These are phyloP conservation scores for Fusarium oxysporum DNA, from an alignment of 2,329 filamentous ascomycete species.

Conservation along the genomic window DNA sequence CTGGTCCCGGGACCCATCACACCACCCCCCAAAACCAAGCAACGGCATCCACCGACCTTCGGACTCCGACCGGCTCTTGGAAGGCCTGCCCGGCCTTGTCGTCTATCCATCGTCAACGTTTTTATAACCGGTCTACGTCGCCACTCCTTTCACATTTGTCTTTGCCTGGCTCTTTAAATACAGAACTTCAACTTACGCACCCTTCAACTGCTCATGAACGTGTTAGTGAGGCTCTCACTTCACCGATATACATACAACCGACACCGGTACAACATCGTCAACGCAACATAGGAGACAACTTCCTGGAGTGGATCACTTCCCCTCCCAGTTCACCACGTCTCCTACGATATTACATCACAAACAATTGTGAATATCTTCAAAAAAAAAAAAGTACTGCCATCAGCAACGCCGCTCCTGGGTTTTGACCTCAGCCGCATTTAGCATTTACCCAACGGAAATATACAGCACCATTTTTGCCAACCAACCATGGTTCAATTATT, in stretches of 20 bases:
- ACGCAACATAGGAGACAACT: slow-evolving; percentile 34
- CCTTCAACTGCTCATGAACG: slow-evolving; percentile 42
- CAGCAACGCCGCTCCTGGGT: neutral
- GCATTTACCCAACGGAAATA: slow-evolving; percentile 14
- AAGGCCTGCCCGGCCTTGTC: slow-evolving; percentile 12
- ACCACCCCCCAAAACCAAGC: slow-evolving; percentile 35
- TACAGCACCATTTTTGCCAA: neutral
- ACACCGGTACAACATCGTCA: slow-evolving; percentile 36
- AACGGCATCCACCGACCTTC: slow-evolving; percentile 42
- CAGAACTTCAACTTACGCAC: slow-evolving; percentile 31
- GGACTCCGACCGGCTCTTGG: slow-evolving; percentile 45
- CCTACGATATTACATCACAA: slow-evolving; percentile 13
- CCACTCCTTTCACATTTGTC: slow-evolving; percentile 33
- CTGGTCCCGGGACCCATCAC: slow-evolving; percentile 45
- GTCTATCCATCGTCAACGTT: slow-evolving; percentile 38
- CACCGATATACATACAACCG: slow-evolving; percentile 29
- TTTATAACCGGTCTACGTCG: slow-evolving; percentile 45
- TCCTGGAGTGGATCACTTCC: slow-evolving; percentile 8
- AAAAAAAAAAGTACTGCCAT: neutral
- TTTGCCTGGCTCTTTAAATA: slow-evolving; percentile 14
- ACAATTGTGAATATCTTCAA: slow-evolving; percentile 7
- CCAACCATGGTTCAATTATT: slow-evolving; percentile 51
- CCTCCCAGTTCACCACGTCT: slow-evolving; percentile 16
- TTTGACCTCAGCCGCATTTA: neutral
- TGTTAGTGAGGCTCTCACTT: slow-evolving; percentile 42